Base-by-base conservation (phyloP, 1,139 yeast genomes). In the Pichia norvegensis region DNA sequence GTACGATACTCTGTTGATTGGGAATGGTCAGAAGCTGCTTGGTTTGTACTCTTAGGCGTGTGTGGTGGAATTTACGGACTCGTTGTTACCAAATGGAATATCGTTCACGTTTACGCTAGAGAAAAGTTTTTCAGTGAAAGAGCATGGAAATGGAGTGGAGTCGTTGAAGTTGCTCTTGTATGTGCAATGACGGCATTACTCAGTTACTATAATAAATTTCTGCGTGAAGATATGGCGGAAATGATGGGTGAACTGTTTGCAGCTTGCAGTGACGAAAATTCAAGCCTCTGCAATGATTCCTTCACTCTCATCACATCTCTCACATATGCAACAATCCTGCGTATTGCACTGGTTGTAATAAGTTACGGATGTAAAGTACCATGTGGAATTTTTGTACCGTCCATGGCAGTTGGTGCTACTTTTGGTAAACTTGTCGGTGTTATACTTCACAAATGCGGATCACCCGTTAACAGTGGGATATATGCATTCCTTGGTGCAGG, bases 401-500 rank as follows among this genome's bases (percentile, higher is more conserved):
- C 96, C 1, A 84, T 90, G 94, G 96, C 97, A 0, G 85, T 92
- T 2, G 97, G 97, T 7, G 96, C 97, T 1, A 79, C 95, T 2
- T 88, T 90, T 68, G 97, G 97, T 4, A 73, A 97, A 48, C 81
- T 94, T 0, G 61, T 87, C 17, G 96, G 96, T 1, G 72, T 84
- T 2, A 51, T 83, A 16, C 79, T 85, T 17, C 85, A 90, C 55
- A 27, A 27, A 13, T 27, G 13, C 14, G 31, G 31, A 13, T 27
- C n/a, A 11, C n/a, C 31, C 58, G 77, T 90, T 21, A 85, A 90
- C 2, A 95, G 97, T 0, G 97, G 97, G 0, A 87, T 95, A 0
- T 92, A 90, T 64, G 95, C 98, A 0, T 82, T 94, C 50, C 74
- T 94, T n/a, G 99, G 98, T 2, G 97, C 98, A 0, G 97, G 95